These are phyloP conservation scores for Xylaria grammica DNA, from an alignment of 495 filamentous ascomycete genomes.

Conservation along the genomic window DNA sequence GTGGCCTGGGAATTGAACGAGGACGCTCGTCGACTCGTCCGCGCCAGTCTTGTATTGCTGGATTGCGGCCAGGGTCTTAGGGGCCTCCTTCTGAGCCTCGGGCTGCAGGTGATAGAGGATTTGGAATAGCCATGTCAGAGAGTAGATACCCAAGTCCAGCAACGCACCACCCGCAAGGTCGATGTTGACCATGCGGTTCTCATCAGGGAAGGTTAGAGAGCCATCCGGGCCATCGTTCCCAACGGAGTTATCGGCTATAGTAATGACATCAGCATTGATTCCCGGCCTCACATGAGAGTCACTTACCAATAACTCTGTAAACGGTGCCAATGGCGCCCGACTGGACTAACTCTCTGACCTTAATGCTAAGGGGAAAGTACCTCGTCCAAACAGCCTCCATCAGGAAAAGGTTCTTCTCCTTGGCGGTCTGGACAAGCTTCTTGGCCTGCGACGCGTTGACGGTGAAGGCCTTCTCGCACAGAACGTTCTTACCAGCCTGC, in stretches of 20 bases:
- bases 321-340: conserved; percentile 77
- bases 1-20: conserved; percentile 74
- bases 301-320: conserved; percentile 68
- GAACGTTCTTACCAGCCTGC: conserved; percentile 82
- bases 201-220: conserved; percentile 52
- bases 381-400: conserved; percentile 98
- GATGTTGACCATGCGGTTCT: conserved; percentile 83
- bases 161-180: conserved; percentile 86
- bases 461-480: conserved; percentile 94
- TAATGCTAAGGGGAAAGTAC: conserved; percentile 81
- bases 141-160: conserved; percentile 86
- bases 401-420: conserved; percentile 82
- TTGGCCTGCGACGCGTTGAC: conserved; percentile 83
- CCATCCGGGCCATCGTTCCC: conserved; percentile 44
- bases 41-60: conserved; percentile 83
- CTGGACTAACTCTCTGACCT: conserved; percentile 73
- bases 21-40: conserved; percentile 81
- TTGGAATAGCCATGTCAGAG: conserved; percentile 93
- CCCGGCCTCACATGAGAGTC: background rate
- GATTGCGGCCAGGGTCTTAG: conserved; percentile 61
- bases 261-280: conserved; percentile 9
- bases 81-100: conserved; percentile 56
- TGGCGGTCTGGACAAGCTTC: conserved; percentile 74
- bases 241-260: conserved; percentile 64
- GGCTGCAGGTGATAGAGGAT: conserved; percentile 82